Evolutionary conservation across 1,139 yeast species (phyloP).

Genomic region (Arxiozyma slooffiae): DNA sequence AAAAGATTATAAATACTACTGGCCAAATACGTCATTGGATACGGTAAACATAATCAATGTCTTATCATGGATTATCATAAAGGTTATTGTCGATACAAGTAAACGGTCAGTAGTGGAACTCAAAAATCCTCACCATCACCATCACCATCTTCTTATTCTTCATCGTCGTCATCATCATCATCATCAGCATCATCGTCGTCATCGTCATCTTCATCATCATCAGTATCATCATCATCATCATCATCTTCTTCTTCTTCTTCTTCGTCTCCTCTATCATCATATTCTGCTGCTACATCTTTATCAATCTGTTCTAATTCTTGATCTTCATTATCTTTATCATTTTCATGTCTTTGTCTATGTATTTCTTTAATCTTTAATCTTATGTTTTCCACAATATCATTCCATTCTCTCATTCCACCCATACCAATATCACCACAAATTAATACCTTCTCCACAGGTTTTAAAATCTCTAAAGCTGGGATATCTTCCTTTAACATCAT

Average conservation of each 20-base stretch:
- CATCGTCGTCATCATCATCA: conserved; percentile 2
- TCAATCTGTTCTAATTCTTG: conserved; percentile 24
- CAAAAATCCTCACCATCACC: too few relatives aligned
- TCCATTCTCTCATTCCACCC: conserved; percentile 96
- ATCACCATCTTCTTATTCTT: too few relatives aligned
- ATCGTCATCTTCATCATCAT: conserved; percentile 3
- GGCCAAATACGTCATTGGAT: neutral
- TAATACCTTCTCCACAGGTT: conserved; percentile 80
- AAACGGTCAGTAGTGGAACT: too few relatives aligned
- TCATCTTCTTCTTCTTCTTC: conserved; percentile 20
- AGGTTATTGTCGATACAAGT: too few relatives aligned
- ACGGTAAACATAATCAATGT: neutral
- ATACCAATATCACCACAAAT: conserved; percentile 86
- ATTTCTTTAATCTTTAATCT: conserved; percentile 38
- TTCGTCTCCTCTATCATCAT: conserved; percentile 26
- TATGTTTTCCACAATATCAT: conserved; percentile 74
- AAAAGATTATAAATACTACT: neutral
- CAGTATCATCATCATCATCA: conserved; percentile 8
- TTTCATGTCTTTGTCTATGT: conserved; percentile 15
- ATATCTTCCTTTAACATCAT: conserved; percentile 69
- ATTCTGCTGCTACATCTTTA: conserved; percentile 27
- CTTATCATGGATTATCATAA: neutral
- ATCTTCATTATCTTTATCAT: conserved; percentile 17
- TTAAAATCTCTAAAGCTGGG: conserved; percentile 83
- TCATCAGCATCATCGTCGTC: conserved; percentile 10